Evolutionary conservation across 148 eudicot species (phyloP).

Genomic region (Persicaria maculosa): DNA sequence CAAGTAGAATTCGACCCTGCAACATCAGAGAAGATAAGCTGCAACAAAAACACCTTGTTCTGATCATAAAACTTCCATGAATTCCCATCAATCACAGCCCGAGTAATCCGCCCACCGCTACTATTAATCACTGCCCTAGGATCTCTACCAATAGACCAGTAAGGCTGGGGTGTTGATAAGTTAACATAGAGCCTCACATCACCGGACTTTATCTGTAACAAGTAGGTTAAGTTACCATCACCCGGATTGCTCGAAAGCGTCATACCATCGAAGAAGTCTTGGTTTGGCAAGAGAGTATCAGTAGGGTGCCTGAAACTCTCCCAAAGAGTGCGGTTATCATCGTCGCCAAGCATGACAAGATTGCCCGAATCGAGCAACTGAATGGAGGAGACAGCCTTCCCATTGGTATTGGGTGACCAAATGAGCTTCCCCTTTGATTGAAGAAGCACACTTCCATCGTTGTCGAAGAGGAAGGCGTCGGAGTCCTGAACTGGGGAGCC

Average conservation of each 20-base stretch:
- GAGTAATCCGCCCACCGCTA: conserved; percentile 34
- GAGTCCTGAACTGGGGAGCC: conserved; percentile 41
- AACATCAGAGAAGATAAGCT: conserved; percentile 34
- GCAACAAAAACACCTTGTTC: conserved; percentile 39
- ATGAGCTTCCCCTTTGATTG: conserved; percentile 26
- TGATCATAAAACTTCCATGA: conserved; percentile 85
- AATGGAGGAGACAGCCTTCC: conserved; percentile 56
- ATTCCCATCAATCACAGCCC: conserved; percentile 35
- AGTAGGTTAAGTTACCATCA: conserved; percentile 43
- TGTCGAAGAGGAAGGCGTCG: conserved; percentile 51
- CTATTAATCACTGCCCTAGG: conserved; percentile 45
- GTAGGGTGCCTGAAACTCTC: conserved; percentile 80
- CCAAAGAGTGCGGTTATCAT: conserved; percentile 49
- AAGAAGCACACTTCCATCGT: conserved; percentile 47
- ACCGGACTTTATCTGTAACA: conserved; percentile 58
- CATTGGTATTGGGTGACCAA: conserved; percentile 62
- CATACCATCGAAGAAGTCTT: conserved; percentile 58
- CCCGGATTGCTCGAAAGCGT: conserved; percentile 44
- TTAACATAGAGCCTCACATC: conserved; percentile 56
- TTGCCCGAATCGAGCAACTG: conserved; percentile 62
- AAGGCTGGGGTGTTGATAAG: conserved; percentile 62
- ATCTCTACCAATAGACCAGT: conserved; percentile 67
- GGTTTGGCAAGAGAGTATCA: conserved; percentile 67
- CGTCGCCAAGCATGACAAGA: conserved; percentile 44
- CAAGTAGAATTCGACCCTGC: conserved; percentile 47